Evolutionary conservation across 345 rosid species (phyloP).

Genomic region (Eucalyptus marginata): DNA sequence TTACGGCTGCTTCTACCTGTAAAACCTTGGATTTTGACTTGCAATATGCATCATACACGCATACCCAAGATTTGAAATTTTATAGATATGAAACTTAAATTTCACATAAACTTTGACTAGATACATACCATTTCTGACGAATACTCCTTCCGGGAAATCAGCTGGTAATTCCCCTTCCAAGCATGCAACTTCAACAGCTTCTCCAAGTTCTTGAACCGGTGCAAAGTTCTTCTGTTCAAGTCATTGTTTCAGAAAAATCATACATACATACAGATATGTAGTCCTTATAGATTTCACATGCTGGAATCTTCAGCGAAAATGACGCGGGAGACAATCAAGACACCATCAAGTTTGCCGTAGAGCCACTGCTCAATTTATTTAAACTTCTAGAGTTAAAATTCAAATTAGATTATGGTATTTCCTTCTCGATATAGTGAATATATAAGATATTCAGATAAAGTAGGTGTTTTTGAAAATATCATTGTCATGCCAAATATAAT

Average conservation of each 20-base stretch:
- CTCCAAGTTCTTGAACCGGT: background rate
- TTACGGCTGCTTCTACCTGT: background rate
- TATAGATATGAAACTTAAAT: background rate
- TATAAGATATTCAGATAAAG: no score
- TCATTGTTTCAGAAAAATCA: background rate
- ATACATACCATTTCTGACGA: background rate
- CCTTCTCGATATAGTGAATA: background rate
- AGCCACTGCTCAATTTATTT: background rate
- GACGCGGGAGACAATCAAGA: background rate
- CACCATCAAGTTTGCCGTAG: background rate
- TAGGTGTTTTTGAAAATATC: no score
- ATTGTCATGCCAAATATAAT: background rate
- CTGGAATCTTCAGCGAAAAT: background rate
- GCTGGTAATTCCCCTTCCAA: background rate
- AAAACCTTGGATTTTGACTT: background rate
- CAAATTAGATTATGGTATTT: background rate
- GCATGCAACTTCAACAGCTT: background rate
- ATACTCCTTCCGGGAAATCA: background rate
- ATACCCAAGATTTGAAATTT: background rate
- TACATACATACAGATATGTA: background rate
- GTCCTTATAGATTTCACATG: background rate
- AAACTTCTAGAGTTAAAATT: background rate
- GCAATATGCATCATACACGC: background rate
- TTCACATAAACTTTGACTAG: background rate
- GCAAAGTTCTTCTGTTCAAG: background rate